Evolutionary conservation across 345 rosid species (phyloP).

Genomic region (Psidium guajava): DNA sequence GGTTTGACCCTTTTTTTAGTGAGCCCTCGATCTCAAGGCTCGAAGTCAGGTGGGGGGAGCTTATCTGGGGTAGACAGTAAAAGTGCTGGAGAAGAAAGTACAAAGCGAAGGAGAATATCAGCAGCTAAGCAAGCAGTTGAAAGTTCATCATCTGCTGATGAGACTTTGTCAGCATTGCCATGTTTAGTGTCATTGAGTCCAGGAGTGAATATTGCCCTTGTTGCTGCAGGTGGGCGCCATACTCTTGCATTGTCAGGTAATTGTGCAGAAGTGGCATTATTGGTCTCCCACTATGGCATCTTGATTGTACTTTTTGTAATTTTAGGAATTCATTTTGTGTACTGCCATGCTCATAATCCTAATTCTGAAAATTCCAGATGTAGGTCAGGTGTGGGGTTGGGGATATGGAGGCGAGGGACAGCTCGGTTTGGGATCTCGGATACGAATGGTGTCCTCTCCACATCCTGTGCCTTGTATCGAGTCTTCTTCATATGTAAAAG

Average conservation of each 20-base stretch:
- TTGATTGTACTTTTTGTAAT: neutral
- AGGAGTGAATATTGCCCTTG: constrained; percentile 70
- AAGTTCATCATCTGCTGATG: constrained; percentile 60
- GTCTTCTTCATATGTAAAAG: constrained; percentile 47
- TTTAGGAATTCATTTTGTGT: constrained; percentile 1
- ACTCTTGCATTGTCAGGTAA: constrained; percentile 90
- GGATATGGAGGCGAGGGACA: constrained; percentile 99
- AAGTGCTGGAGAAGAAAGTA: constrained; percentile 47
- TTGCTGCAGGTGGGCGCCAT: constrained; percentile 98
- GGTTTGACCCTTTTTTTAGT: constrained; percentile 21
- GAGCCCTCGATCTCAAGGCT: constrained; percentile 50
- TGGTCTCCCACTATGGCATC: neutral
- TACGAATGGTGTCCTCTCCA: constrained; percentile 91
- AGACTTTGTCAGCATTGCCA: constrained; percentile 68
- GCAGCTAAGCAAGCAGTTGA: constrained; percentile 68
- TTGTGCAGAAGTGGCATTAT: neutral
- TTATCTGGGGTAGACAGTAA: constrained; percentile 28
- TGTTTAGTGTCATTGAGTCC: constrained; percentile 81
- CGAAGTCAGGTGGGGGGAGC: constrained; percentile 35
- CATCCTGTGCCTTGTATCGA: constrained; percentile 79
- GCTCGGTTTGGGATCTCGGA: constrained; percentile 93
- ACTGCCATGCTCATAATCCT: constrained; percentile 19
- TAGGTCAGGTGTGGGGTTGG: constrained; percentile 99
- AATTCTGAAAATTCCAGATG: constrained; percentile 55
- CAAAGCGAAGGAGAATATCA: constrained; percentile 63